Base-by-base conservation (phyloP, 2,329 filamentous ascomycete species). In the Pseudomassariella vexata region DNA sequence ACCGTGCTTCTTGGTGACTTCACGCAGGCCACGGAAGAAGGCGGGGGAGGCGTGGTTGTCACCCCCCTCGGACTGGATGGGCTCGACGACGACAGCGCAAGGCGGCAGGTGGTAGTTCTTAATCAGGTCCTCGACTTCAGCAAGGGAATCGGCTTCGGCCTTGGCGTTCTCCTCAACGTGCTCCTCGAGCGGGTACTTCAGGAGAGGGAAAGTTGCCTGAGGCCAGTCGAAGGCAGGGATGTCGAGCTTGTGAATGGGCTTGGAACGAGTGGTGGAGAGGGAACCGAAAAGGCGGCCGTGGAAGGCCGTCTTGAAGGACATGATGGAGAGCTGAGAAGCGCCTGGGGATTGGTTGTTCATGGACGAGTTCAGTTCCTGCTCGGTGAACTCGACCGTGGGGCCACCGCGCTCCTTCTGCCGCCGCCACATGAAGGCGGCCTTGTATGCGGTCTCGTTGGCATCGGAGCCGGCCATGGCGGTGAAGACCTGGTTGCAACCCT, bases 161-260 rank as follows among this genome's bases (percentile, higher is more conserved):
- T 71, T 69, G n/a, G 75, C 78, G 58, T 95, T 95, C 63, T 92
- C 87, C 45, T 78, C 76, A 15, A 61, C 82, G 59, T 92, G 77
- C 45, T 86, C 68, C 47, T 88, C 82, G 5, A 95, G 78, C 1
- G 88, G 88, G 62, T 95, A 95, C 62, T 89, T 89, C 54, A 94
- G 75, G 42, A 66, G 52, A 8, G 88, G 89, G 73, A 95, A 95
- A 35, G 84, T 77, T 12, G 87, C 87, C 59, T 90, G 85, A 18
- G 88, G 88, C 88, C 88, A 95, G 71, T 95, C 84, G 52, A 95
- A 95, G 51, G 88, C 85, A 16, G 88, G 88, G 48, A 95, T 94
- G 56, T 95, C 88, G 48, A 95, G 69, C 67, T 95, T 95, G 72
- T 95, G 88, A 57, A 95, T 89, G 28, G 88, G 77, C 73, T 95